Percentiles rank a stretch among this genome's conserved stretches.
These are phyloP conservation scores for Quercus bicolor DNA, from an alignment of 306 rosid genomes.

Conservation along the genomic window DNA sequence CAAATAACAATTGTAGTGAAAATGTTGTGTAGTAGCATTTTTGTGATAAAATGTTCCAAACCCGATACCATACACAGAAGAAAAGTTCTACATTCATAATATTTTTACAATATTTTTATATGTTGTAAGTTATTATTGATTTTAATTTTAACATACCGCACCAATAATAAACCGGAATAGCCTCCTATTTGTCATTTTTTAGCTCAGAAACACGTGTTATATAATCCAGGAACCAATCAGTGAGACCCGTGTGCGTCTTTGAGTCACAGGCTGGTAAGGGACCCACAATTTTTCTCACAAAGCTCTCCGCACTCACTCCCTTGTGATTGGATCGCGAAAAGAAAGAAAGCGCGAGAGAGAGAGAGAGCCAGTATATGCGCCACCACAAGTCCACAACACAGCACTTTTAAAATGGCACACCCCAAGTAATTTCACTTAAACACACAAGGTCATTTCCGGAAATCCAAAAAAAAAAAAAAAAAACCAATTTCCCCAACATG, in stretches of 20 bases:
- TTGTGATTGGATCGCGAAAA: constrained; percentile 24
- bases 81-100: fast-evolving
- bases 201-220: constrained; percentile 6
- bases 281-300: not conserved
- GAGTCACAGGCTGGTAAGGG: constrained; percentile 19
- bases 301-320: constrained; percentile 8
- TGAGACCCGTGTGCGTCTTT: constrained; percentile 9
- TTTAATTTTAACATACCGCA: fast-evolving
- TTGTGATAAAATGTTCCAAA: too few relatives aligned
- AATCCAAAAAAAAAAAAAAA: not conserved
- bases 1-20: too few relatives aligned
- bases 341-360: constrained; percentile 26
- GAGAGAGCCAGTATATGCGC: too few relatives aligned
- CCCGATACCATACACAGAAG: too few relatives aligned
- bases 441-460: constrained; percentile 26
- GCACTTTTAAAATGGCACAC: constrained; percentile 8
- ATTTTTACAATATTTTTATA: too few relatives aligned
- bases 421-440: constrained; percentile 11
- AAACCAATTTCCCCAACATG: not conserved
- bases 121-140: too few relatives aligned
- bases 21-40: too few relatives aligned
- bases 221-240: constrained; percentile 9
- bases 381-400: too few relatives aligned
- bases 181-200: too few relatives aligned
- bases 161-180: too few relatives aligned